Evolutionary conservation across 306 rosid genomes (phyloP).

Genomic region (Aeschynomene evenia): DNA sequence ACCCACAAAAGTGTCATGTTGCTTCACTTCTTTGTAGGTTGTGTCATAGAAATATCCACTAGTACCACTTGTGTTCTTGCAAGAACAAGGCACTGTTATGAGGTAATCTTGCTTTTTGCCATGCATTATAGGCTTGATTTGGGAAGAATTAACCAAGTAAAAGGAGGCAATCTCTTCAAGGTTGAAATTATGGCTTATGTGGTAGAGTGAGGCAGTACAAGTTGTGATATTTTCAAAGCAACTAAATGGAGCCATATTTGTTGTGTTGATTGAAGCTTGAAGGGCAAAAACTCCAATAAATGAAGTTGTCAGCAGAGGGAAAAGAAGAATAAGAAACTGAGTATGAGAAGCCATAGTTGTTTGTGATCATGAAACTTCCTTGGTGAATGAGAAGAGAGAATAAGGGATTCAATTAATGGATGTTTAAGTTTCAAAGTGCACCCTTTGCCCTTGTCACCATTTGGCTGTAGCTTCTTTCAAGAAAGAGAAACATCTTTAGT

Average conservation of each 20-base stretch:
- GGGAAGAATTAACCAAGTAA: constrained; percentile 43
- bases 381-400: constrained; percentile 23
- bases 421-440: not conserved
- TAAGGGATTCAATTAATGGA: not conserved
- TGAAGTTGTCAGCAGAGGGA: constrained; percentile 33
- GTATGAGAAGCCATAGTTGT: constrained; percentile 49
- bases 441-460: constrained; percentile 25
- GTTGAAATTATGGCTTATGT: constrained; percentile 16
- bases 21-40: constrained; percentile 27
- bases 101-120: constrained; percentile 43
- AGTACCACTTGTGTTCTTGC: constrained; percentile 29
- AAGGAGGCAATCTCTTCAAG: constrained; percentile 35
- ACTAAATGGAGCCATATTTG: constrained; percentile 38
- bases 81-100: constrained; percentile 59
- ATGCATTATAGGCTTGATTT: constrained; percentile 33
- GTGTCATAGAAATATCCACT: constrained; percentile 51
- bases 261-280: not conserved
- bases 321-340: constrained; percentile 33
- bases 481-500: constrained; percentile 10
- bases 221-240: constrained; percentile 36
- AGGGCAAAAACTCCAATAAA: not conserved
- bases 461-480: constrained; percentile 28
- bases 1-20: constrained; percentile 34
- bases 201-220: constrained; percentile 54
- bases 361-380: constrained; percentile 31